Base-by-base conservation (phyloP, 1,284 basidiomycete species). In the Pyrrhoderma lamaoense region DNA sequence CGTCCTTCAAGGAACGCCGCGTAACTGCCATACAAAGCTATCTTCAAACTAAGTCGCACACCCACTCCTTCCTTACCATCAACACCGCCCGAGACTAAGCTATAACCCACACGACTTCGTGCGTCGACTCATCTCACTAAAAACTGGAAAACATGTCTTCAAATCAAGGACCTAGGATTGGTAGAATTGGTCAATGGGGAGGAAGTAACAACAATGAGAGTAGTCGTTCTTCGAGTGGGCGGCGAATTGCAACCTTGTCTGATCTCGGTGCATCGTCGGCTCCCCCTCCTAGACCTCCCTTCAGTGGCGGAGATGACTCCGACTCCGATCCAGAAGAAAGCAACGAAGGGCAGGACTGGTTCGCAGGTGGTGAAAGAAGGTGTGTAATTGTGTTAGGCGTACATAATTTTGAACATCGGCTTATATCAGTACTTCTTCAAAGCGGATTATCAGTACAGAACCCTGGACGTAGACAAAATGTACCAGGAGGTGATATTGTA, bases 361-460 rank as follows among this genome's bases (percentile, higher is more conserved):
- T 88, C 65, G 82, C 92, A 2, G 93, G 92, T 31, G 92, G 93
- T 0, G 91, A 93, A 64, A 72, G 86, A 59, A 92, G 89, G 89
- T 89, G 47, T 38, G 72, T 57, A 2, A 18, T n/a, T 7, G 5
- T 18, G 18, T 39, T 49, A 37, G 43, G 31, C 38, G 27, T 39
- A 11, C 19, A 38, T 46, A 18, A 40, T 7, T 16, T 40, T 40
- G n/a, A 22, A 40, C n/a, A 43, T 52, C 47, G 27, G 46, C 31
- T 40, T 35, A 45, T 34, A 11, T 8, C 38, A 40, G n/a, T 40
- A 14, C n/a, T 40, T 40, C 38, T 16, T 37, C 35, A 40, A 13
- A 97, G 93, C 67, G 95, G 93, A 0, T 75, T 99, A 36, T 89
- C 86, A 2, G 80, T 99, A 0, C 81, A 96, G 67, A 92, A 93